Evolutionary conservation across 2,329 filamentous ascomycete species (phyloP).

Genomic region (Ophiostoma populinum): DNA sequence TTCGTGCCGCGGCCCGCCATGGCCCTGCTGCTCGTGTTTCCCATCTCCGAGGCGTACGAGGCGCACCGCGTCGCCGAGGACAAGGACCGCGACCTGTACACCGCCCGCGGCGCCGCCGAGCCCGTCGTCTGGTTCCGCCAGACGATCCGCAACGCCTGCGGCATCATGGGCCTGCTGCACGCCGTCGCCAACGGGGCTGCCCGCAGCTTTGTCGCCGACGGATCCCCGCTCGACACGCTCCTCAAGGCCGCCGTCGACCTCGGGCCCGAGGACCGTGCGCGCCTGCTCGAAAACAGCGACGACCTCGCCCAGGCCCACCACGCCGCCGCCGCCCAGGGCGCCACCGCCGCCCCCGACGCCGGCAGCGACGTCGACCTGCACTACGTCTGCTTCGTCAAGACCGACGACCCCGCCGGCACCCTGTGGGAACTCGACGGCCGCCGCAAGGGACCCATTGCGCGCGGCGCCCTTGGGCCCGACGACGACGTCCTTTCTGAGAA

Average conservation of each 20-base stretch:
- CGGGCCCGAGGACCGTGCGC: slow-evolving; percentile 45
- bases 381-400: slow-evolving; percentile 88
- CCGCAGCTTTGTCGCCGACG: slow-evolving; percentile 37
- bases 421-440: slow-evolving; percentile 45
- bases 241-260: slow-evolving; percentile 55
- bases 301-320: slow-evolving; percentile 65
- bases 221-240: slow-evolving; percentile 44
- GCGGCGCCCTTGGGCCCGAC: slow-evolving; percentile 35
- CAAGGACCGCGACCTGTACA: slow-evolving; percentile 42
- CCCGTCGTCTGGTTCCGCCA: slow-evolving; percentile 88
- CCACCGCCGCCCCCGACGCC: slow-evolving; percentile 61
- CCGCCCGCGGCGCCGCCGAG: slow-evolving; percentile 47
- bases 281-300: slow-evolving; percentile 59
- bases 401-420: slow-evolving; percentile 41
- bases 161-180: slow-evolving; percentile 76
- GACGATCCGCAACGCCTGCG: slow-evolving; percentile 87
- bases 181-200: slow-evolving; percentile 63
- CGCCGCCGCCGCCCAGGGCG: slow-evolving; percentile 57
- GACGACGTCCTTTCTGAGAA: slow-evolving; percentile 62
- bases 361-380: slow-evolving; percentile 76
- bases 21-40: slow-evolving; percentile 84
- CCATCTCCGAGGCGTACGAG: slow-evolving; percentile 66
- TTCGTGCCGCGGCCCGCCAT: slow-evolving; percentile 80
- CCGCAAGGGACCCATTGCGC: slow-evolving; percentile 36
- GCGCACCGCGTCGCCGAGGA: slow-evolving; percentile 61